Conservation (phyloP, 116 monocot genomes). For the Trichopus zeylanicus region DNA sequence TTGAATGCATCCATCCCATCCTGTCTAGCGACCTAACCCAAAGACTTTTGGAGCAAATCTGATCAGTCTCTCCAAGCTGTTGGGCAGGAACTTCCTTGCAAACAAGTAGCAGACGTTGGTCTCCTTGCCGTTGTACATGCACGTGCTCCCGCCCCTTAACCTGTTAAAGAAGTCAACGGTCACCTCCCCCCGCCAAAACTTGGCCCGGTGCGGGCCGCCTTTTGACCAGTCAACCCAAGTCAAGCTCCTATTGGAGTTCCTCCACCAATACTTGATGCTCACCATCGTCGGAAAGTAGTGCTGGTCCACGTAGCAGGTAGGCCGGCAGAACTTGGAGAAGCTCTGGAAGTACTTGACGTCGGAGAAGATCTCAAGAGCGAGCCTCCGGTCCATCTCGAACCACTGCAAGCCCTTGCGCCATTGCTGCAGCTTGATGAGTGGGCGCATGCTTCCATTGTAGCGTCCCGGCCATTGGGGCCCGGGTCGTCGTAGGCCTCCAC, state of each 20-base stretch:
- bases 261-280: no score
- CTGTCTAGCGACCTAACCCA: no score
- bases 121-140: not conserved
- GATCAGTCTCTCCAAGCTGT: no score
- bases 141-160: not conserved
- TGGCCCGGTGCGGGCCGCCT: conserved; percentile 9
- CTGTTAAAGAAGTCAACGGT: conserved; percentile 9
- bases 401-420: conserved; percentile 72
- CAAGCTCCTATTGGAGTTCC: no score
- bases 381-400: conserved; percentile 43
- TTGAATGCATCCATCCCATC: no score
- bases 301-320: conserved; percentile 32
- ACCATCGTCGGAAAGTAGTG: no score
- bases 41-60: no score
- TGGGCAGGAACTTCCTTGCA: no score
- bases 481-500: conserved; percentile 30
- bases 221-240: conserved; percentile 24
- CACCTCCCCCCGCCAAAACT: conserved; percentile 3
- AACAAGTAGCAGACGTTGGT: no score
- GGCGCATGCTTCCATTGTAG: conserved; percentile 14
- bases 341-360: no score
- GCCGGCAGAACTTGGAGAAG: no score
- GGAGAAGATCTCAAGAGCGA: conserved; percentile 33
- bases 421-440: conserved; percentile 12
- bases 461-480: conserved; percentile 21